Percentiles rank a stretch among this genome's conserved stretches.
phyloP scores from a whole-genome alignment of 2,329 filamentous ascomycete genomes.

The Verticillium klebahnii region DNA sequence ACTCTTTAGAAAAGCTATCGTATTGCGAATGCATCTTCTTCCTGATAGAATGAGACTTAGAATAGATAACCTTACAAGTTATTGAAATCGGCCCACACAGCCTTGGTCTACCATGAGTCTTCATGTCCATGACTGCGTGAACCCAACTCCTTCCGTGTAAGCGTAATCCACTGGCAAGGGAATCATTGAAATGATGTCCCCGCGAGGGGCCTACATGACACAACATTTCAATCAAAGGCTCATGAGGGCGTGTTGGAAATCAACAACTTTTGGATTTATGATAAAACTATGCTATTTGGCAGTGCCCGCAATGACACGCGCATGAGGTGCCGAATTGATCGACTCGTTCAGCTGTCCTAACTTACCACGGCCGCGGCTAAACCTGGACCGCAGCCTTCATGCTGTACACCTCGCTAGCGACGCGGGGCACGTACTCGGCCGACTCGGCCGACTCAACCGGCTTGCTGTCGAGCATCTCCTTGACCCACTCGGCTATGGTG shows the following conservation, averaged over 20 bases:
- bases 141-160: background rate
- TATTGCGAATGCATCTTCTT: background rate
- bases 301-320: background rate
- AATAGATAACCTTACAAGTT: background rate
- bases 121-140: background rate
- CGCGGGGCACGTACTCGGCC: background rate
- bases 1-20: conserved; percentile 30
- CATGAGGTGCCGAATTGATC: background rate
- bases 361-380: background rate
- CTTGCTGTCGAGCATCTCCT: conserved; percentile 13
- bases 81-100: background rate
- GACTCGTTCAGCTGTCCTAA: background rate
- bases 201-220: background rate
- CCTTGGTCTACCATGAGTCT: background rate
- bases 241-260: background rate
- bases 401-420: background rate
- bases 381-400: background rate
- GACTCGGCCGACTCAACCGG: background rate
- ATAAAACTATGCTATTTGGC: background rate
- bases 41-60: background rate
- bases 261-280: background rate
- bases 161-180: background rate
- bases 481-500: conserved; percentile 6
- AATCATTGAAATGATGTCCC: background rate
- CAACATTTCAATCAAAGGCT: background rate